Conservation (phyloP, 805 yeast species). For the Hanseniaspora pseudoguilliermondii region DNA sequence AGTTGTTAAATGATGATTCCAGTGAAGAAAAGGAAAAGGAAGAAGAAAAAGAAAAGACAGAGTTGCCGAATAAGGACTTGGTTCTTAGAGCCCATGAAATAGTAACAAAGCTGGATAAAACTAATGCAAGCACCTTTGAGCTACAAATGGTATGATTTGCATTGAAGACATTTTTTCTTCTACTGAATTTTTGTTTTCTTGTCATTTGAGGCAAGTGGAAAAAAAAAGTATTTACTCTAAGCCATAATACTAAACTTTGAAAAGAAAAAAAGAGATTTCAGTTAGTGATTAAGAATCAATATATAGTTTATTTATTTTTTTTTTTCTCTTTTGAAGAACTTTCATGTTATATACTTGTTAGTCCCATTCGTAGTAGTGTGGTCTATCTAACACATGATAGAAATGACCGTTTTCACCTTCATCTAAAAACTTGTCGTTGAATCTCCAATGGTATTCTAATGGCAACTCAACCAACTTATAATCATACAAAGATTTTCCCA, state of each 20-base stretch:
- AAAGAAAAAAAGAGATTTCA: too few relatives aligned
- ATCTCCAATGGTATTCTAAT: slow-evolving; percentile 31
- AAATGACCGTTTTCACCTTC: slow-evolving; percentile 89
- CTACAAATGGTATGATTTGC: not conserved
- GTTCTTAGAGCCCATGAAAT: slow-evolving; percentile 18
- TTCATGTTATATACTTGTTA: not conserved
- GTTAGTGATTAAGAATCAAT: too few relatives aligned
- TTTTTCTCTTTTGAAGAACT: not conserved
- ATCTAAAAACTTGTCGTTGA: slow-evolving; percentile 71
- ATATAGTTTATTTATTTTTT: not conserved
- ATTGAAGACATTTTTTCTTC: too few relatives aligned
- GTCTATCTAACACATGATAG: slow-evolving; percentile 91
- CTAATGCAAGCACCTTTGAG: not conserved
- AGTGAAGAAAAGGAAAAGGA: slow-evolving; percentile 10
- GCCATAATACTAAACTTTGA: too few relatives aligned
- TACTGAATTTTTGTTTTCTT: not conserved
- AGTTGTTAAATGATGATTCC: slow-evolving; percentile 18
- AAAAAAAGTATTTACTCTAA: not conserved
- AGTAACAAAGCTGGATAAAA: slow-evolving; percentile 16
- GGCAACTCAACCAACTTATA: slow-evolving; percentile 42
- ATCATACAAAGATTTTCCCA: slow-evolving; percentile 16
- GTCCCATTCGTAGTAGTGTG: slow-evolving; percentile 51
- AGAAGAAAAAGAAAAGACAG: slow-evolving; percentile 11
- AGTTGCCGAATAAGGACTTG: slow-evolving; percentile 20
- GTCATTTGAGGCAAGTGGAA: not conserved